Percentiles rank a stretch among this genome's conserved stretches.
phyloP scores from a whole-genome alignment of 768 basidiomycete species.

The Boletus coccyginus region DNA sequence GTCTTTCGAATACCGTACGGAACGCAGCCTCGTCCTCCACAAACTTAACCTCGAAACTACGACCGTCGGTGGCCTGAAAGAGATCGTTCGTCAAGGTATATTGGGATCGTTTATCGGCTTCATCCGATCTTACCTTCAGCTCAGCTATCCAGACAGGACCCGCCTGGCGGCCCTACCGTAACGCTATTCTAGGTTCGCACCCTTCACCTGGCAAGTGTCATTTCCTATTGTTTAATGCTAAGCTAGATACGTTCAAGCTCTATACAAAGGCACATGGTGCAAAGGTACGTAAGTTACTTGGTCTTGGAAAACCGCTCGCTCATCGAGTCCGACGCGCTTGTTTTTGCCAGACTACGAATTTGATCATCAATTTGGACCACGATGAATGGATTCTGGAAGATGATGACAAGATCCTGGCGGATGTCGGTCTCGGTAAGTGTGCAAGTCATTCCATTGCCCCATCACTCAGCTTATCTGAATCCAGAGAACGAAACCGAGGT shows the following conservation, averaged over 20 bases:
- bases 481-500: slow-evolving; percentile 95
- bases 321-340: not conserved
- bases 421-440: slow-evolving; percentile 71
- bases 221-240: not conserved
- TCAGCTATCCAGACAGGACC: slow-evolving; percentile 69
- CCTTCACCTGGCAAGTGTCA: not conserved
- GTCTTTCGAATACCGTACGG: slow-evolving; percentile 89
- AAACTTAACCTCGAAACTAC: slow-evolving; percentile 73
- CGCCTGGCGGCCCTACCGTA: slow-evolving; percentile 89
- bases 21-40: slow-evolving; percentile 81
- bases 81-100: slow-evolving; percentile 63
- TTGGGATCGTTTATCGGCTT: not conserved
- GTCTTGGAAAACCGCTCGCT: not conserved
- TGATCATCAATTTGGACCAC: slow-evolving; percentile 96
- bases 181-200: slow-evolving; percentile 59
- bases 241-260: slow-evolving; percentile 85
- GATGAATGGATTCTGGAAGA: slow-evolving; percentile 90
- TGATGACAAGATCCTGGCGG: slow-evolving; percentile 59
- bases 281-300: slow-evolving; percentile 52
- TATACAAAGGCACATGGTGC: slow-evolving; percentile 94
- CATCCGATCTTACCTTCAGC: slow-evolving; percentile 6
- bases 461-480: not conserved
- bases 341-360: slow-evolving; percentile 76
- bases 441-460: not conserved
- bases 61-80: slow-evolving; percentile 81